Evolutionary conservation across 2,329 filamentous ascomycete genomes (phyloP).

Genomic region (Ophiostoma himal-ulmi): DNA sequence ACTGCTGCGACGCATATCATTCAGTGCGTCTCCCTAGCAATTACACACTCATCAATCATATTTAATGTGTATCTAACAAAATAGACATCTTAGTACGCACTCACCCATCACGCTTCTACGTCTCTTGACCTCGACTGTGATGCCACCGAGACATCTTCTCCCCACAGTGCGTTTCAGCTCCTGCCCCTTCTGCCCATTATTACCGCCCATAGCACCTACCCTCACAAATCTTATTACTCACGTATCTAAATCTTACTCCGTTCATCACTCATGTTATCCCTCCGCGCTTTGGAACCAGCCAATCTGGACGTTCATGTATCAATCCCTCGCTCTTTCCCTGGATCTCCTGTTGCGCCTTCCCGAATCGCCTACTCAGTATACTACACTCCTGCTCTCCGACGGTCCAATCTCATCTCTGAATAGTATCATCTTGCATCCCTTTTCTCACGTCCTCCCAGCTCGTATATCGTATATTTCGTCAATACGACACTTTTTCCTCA

Average conservation of each 20-base stretch:
- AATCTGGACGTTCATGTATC: not conserved
- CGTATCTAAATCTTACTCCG: not conserved
- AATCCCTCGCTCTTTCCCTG: not conserved
- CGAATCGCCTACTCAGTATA: not conserved
- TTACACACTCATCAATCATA: not conserved
- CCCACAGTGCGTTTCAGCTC: constrained; percentile 13
- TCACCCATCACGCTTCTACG: too few relatives aligned
- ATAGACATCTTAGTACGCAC: not conserved
- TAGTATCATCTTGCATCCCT: not conserved
- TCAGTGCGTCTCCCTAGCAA: not conserved
- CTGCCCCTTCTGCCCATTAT: constrained; percentile 7
- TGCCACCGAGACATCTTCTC: constrained; percentile 2
- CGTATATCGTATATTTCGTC: not conserved
- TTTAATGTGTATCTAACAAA: not conserved
- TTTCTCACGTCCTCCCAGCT: not conserved
- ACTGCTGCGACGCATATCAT: not conserved
- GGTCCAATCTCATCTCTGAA: not conserved
- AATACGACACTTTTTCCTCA: not conserved
- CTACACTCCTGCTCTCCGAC: not conserved
- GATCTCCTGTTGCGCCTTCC: not conserved
- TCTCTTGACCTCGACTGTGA: not conserved
- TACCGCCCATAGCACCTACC: constrained; percentile 9
- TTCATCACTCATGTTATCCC: not conserved
- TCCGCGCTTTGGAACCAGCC: constrained; percentile 8
- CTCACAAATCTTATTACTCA: not conserved